phyloP scores from a whole-genome alignment of 495 filamentous ascomycete species.

The Penicillium simplicissimum region DNA sequence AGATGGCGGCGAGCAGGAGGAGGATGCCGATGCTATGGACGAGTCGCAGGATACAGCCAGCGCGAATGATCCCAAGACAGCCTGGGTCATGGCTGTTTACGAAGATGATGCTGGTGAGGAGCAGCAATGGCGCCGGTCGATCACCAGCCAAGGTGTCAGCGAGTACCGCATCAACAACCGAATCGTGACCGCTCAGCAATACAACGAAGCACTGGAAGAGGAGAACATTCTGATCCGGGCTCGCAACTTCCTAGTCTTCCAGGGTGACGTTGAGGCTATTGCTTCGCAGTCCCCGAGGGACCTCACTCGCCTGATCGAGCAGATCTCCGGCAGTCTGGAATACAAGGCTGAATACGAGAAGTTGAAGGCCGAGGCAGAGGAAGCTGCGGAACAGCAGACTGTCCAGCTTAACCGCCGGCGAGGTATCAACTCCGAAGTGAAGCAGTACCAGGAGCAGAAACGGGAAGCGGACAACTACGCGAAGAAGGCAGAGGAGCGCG shows the following conservation, averaged over 20 bases:
- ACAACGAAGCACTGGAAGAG: constrained; percentile 88
- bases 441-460: constrained; percentile 96
- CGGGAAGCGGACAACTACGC: constrained; percentile 91
- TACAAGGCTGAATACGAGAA: constrained; percentile 94
- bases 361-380: constrained; percentile 79
- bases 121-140: constrained; percentile 92
- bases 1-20: constrained; percentile 50
- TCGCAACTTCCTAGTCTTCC: constrained; percentile 96
- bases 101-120: constrained; percentile 96
- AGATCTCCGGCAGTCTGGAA: constrained; percentile 94
- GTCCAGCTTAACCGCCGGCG: constrained; percentile 84
- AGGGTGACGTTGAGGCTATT: constrained; percentile 98
- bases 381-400: constrained; percentile 83
- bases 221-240: constrained; percentile 98
- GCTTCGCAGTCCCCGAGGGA: constrained; percentile 91
- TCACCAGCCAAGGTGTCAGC: constrained; percentile 84
- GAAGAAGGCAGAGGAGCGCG: constrained; percentile 81
- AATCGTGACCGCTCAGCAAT: constrained; percentile 83
- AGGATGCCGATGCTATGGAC: constrained; percentile 38
- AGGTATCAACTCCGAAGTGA: constrained; percentile 96
- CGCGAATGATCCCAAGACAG: constrained; percentile 79
- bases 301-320: constrained; percentile 93
- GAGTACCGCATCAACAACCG: constrained; percentile 97
- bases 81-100: constrained; percentile 99
- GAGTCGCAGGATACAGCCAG: constrained; percentile 52